Evolutionary conservation across 768 basidiomycete genomes (phyloP).

Genomic region (Hemileccinum impolitum): DNA sequence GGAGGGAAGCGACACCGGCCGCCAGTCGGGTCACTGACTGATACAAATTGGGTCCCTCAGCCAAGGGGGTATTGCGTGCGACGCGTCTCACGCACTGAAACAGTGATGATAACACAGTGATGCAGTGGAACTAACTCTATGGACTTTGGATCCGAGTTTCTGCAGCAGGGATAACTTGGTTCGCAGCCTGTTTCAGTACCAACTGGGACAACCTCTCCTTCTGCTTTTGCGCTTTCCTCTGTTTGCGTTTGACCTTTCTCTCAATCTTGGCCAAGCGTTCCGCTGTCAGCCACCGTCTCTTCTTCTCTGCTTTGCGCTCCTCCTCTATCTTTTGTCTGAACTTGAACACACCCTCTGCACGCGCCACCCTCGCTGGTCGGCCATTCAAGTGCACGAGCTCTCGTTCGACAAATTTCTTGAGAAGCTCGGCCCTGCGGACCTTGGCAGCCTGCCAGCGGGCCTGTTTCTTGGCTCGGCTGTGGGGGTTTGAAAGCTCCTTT

Average conservation of each 20-base stretch:
- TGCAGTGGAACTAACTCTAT: too few relatives aligned
- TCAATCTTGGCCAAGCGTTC: constrained; percentile 37
- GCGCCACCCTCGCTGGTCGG: constrained; percentile 58
- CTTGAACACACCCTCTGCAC: constrained; percentile 72
- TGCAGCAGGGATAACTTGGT: constrained; percentile 53
- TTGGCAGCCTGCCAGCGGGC: constrained; percentile 66
- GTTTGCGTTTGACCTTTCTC: constrained; percentile 36
- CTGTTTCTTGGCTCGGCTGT: constrained; percentile 80
- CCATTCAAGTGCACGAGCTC: constrained; percentile 57
- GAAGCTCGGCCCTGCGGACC: constrained; percentile 43
- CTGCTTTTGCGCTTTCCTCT: constrained; percentile 42
- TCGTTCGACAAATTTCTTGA: constrained; percentile 50
- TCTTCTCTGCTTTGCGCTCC: constrained; percentile 57
- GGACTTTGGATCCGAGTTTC: constrained; percentile 2
- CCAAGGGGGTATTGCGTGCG: too few relatives aligned
- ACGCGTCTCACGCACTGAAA: too few relatives aligned
- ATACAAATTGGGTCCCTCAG: too few relatives aligned
- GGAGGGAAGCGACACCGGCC: too few relatives aligned
- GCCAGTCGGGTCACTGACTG: too few relatives aligned
- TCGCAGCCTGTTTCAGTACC: constrained; percentile 49
- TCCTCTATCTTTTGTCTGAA: constrained; percentile 60
- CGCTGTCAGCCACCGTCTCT: constrained; percentile 46
- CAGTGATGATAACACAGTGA: too few relatives aligned
- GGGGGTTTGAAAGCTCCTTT: constrained; percentile 76
- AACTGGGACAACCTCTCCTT: constrained; percentile 55